Conservation (phyloP, 2,329 filamentous ascomycete genomes). For the Diaporthe nobilis region DNA sequence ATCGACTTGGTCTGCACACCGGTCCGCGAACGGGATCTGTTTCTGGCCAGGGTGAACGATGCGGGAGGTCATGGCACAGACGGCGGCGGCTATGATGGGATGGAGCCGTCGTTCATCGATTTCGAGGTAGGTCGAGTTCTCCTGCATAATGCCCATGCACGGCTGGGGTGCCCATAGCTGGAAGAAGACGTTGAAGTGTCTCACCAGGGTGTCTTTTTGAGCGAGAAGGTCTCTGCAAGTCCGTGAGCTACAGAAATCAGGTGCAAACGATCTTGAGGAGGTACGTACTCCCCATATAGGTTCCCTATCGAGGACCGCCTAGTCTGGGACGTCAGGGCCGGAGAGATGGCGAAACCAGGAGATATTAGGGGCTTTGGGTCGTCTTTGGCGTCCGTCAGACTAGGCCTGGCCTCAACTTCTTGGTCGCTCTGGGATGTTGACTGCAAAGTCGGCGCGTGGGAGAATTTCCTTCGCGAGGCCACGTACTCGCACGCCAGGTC, state of each 20-base stretch:
- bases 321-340: slow-evolving; percentile 24
- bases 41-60: slow-evolving; percentile 53
- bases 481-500: slow-evolving; percentile 58
- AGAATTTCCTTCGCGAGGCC: slow-evolving; percentile 55
- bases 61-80: slow-evolving; percentile 55
- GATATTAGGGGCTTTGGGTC: slow-evolving; percentile 26
- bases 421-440: slow-evolving; percentile 23
- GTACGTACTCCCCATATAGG: slow-evolving; percentile 35
- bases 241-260: not conserved
- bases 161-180: slow-evolving; percentile 56
- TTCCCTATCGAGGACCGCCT: slow-evolving; percentile 17
- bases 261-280: not conserved
- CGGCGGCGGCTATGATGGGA: slow-evolving; percentile 54
- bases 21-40: slow-evolving; percentile 54
- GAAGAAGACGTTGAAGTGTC: slow-evolving; percentile 57
- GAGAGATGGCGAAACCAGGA: slow-evolving; percentile 19
- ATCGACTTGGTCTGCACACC: slow-evolving; percentile 57
- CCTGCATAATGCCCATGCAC: slow-evolving; percentile 57
- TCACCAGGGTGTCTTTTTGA: slow-evolving; percentile 53
- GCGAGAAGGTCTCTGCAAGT: slow-evolving; percentile 50
- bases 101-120: slow-evolving; percentile 55
- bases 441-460: slow-evolving; percentile 47
- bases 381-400: not conserved
- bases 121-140: slow-evolving; percentile 51
- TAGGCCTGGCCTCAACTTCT: slow-evolving; percentile 14